Conservation (phyloP, 192 early-diverging fungal species). For the Coemansia sp. region DNA sequence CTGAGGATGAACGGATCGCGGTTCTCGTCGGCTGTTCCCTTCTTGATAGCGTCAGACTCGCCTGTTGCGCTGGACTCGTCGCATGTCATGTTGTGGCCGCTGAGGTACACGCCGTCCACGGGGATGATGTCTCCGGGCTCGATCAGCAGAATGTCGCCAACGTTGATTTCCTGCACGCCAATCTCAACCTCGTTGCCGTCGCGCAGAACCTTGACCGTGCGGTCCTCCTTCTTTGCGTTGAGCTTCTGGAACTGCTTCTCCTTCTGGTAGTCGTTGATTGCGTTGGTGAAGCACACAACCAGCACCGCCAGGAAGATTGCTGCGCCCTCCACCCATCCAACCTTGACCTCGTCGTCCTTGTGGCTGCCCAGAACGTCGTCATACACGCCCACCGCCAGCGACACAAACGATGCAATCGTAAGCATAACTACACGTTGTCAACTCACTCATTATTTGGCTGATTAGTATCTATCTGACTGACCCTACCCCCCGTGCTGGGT, state of each 20-base stretch:
- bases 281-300: slow-evolving; percentile 86
- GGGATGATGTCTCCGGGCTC: slow-evolving; percentile 93
- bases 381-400: slow-evolving; percentile 83
- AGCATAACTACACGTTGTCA: slow-evolving; percentile 66
- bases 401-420: slow-evolving; percentile 80
- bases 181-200: slow-evolving; percentile 73
- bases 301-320: slow-evolving; percentile 84
- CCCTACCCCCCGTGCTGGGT: no score
- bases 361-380: slow-evolving; percentile 69
- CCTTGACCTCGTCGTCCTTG: slow-evolving; percentile 66
- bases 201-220: slow-evolving; percentile 72
- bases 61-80: slow-evolving; percentile 94
- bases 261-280: slow-evolving; percentile 90
- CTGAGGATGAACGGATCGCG: slow-evolving; percentile 82
- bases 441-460: no score
- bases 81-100: slow-evolving; percentile 75
- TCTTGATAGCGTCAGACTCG: slow-evolving; percentile 84
- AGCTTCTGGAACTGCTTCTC: slow-evolving; percentile 86
- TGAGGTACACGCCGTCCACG: slow-evolving; percentile 86
- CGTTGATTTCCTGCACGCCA: slow-evolving; percentile 76
- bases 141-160: slow-evolving; percentile 85
- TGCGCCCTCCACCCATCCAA: slow-evolving; percentile 78
- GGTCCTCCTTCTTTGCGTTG: slow-evolving; percentile 84
- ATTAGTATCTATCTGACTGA: no score
- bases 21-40: slow-evolving; percentile 57